Evolutionary conservation across 768 basidiomycete species (phyloP).

Genomic region (Gautieria morchelliformis): DNA sequence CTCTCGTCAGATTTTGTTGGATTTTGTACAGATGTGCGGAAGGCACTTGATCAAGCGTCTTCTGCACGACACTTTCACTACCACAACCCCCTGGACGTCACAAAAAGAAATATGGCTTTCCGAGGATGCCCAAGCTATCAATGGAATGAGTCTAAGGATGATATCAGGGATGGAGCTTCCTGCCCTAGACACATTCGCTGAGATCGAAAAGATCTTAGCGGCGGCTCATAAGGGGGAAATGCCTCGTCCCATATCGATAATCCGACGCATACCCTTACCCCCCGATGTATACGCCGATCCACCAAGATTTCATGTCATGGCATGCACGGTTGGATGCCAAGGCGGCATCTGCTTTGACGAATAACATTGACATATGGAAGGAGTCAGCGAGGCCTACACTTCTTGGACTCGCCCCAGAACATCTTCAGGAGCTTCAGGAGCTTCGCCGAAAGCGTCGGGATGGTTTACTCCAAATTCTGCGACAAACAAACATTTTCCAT

Average conservation of each 20-base stretch:
- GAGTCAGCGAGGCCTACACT: neutral
- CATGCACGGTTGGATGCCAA: constrained; percentile 52
- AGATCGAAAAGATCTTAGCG: constrained; percentile 44
- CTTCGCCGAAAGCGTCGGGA: constrained; percentile 47
- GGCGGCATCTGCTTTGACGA: too few relatives aligned
- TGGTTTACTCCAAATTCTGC: neutral
- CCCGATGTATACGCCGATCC: constrained; percentile 40
- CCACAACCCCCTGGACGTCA: constrained; percentile 22
- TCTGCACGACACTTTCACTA: constrained; percentile 44
- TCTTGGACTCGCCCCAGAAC: constrained; percentile 22
- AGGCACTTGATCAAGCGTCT: constrained; percentile 59
- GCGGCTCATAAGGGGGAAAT: constrained; percentile 65
- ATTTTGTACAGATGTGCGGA: constrained; percentile 49
- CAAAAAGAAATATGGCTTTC: constrained; percentile 41
- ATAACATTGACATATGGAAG: neutral
- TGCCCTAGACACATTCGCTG: constrained; percentile 39
- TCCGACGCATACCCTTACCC: constrained; percentile 45
- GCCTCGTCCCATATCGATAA: constrained; percentile 50
- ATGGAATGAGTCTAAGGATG: constrained; percentile 49
- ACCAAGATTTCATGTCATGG: constrained; percentile 42
- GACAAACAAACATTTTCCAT: neutral
- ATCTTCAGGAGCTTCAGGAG: constrained; percentile 43
- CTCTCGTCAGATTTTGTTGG: constrained; percentile 37
- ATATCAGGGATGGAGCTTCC: constrained; percentile 47
- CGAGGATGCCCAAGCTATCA: constrained; percentile 46